These are phyloP conservation scores for Cerrena zonata DNA, from an alignment of 1,284 basidiomycete species.

Conservation along the genomic window DNA sequence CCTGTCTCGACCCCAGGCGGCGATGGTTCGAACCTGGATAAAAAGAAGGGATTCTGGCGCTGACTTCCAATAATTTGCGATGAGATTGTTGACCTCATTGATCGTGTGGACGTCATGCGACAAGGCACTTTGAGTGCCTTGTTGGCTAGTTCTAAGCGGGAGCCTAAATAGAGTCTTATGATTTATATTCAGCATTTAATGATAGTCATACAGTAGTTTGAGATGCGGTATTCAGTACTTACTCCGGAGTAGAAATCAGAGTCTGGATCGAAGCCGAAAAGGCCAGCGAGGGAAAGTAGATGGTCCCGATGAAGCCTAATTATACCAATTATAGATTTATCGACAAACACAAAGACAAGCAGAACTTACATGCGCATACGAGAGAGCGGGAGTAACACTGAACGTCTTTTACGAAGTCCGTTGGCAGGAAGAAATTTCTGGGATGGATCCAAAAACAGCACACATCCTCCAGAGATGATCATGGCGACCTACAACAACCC, in stretches of 20 bases:
- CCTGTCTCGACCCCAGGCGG: not conserved
- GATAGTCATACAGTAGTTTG: not conserved
- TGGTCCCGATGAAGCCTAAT: slow-evolving; percentile 39
- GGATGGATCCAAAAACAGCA: slow-evolving; percentile 43
- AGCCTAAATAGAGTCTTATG: slow-evolving; percentile 45
- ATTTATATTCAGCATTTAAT: not conserved
- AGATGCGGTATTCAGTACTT: no score
- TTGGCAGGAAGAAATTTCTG: slow-evolving; percentile 31
- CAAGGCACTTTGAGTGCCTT: slow-evolving; percentile 11
- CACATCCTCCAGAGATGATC: slow-evolving; percentile 36
- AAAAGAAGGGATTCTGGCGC: slow-evolving; percentile 14
- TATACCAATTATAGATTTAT: no score
- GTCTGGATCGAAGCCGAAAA: slow-evolving; percentile 33
- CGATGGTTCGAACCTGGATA: slow-evolving; percentile 8
- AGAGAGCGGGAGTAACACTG: slow-evolving; percentile 24
- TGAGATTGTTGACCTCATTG: slow-evolving; percentile 8
- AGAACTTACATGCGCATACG: slow-evolving; percentile 27
- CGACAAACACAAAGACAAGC: no score
- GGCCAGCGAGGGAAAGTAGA: slow-evolving; percentile 31
- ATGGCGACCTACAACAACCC: slow-evolving; percentile 33
- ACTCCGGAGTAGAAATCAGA: slow-evolving; percentile 34
- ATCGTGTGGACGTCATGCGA: slow-evolving; percentile 2
- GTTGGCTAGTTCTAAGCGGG: slow-evolving; percentile 28
- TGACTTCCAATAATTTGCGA: slow-evolving; percentile 6
- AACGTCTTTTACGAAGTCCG: slow-evolving; percentile 17